phyloP scores from a whole-genome alignment of 768 basidiomycete species.

The Udeniomyces megalosporus region DNA sequence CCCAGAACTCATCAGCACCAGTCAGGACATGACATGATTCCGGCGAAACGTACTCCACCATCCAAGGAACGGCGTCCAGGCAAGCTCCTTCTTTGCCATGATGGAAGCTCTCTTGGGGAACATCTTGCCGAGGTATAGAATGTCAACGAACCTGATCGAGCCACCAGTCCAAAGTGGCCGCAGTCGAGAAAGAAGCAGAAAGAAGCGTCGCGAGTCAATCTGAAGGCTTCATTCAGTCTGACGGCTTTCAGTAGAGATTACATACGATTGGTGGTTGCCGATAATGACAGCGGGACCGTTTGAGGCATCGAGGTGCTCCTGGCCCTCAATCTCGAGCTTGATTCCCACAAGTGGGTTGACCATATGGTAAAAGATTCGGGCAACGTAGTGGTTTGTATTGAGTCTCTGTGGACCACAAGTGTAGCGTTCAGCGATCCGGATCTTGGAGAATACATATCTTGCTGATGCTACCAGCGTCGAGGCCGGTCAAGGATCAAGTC shows the following conservation, averaged over 20 bases:
- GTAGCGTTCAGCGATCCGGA: too few relatives aligned
- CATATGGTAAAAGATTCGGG: conserved; percentile 60
- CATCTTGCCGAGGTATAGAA: conserved; percentile 65
- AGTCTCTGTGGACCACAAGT: conserved; percentile 17
- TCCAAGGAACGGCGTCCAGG: conserved; percentile 66
- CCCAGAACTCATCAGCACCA: background rate
- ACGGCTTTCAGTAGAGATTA: too few relatives aligned
- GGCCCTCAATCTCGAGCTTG: conserved; percentile 63
- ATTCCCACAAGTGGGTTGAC: conserved; percentile 50
- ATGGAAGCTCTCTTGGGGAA: conserved; percentile 71
- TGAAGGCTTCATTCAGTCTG: too few relatives aligned
- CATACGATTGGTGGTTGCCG: conserved; percentile 72
- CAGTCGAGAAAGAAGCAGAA: too few relatives aligned
- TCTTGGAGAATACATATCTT: too few relatives aligned
- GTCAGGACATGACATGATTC: background rate
- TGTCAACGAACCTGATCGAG: conserved; percentile 65
- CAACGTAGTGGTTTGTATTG: conserved; percentile 60
- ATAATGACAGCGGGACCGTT: conserved; percentile 54
- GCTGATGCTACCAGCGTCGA: too few relatives aligned
- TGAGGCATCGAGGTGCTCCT: conserved; percentile 51
- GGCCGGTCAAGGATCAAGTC: too few relatives aligned
- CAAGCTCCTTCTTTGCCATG: conserved; percentile 81
- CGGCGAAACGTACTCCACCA: conserved; percentile 43
- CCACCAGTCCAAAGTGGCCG: too few relatives aligned
- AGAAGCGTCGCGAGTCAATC: too few relatives aligned